Base-by-base conservation (phyloP, 495 filamentous ascomycete species). In the Lentithecium fluviatile region DNA sequence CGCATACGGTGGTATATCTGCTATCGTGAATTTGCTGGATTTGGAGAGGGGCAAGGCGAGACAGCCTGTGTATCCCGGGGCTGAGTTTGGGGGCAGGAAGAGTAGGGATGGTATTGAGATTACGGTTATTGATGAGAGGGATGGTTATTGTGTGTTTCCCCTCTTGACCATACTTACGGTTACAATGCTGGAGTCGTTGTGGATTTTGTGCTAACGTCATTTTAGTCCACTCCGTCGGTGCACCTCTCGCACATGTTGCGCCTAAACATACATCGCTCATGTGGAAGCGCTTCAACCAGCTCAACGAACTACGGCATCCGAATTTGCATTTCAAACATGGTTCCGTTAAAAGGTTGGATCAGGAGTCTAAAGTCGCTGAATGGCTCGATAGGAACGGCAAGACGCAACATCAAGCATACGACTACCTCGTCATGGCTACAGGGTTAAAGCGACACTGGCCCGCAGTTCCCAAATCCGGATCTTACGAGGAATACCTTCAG, bases 111-210 rank as follows among this genome's bases (percentile, higher is more conserved):
- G 79, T 0, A 64, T 88, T 19, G 75, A 87, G 37, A 83, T 88
- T 46, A 88, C 85, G 10, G 76, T 90, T 8, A 80, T 88, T 5
- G 86, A 90, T 64, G 83, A 88, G 58, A 75, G 83, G 21, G 87
- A 90, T 77, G 87, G 87, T 24, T 88, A 80, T 70, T 88, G 85
- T 88, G 65, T 66, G 72, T 73, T 64, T 25, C 42, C n/a, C 51
- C 13, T 23, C 12, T 50, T 51, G 20, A 26, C 24, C 34, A 15
- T n/a, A 21, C 10, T 42, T 7, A 19, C 15, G 5, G 29, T 32
- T 32, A 32, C 29, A 4, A 4, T 3, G 29, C 10, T 32, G 29
- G 29, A 32, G 3, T 3, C 29, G 10, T 32, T 10, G 3, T 2
- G n/a, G 36, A 60, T 17, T 24, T 2, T 8, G 24, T 42, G 45